Evolutionary conservation across 2,329 filamentous ascomycete species (phyloP), one percentile per base, ranked within the genome.

Genomic region (Hortaea werneckii): DNA sequence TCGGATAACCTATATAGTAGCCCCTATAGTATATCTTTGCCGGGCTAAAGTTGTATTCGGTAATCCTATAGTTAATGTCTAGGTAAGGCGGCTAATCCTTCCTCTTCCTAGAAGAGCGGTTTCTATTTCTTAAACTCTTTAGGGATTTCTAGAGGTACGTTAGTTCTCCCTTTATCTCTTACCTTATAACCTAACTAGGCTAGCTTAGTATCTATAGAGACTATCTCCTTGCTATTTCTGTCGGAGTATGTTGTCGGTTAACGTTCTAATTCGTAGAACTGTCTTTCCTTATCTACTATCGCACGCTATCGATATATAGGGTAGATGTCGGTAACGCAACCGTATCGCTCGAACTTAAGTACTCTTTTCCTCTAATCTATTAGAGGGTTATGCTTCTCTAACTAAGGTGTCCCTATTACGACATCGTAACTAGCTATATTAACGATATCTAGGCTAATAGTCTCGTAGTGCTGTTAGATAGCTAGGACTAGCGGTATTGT

Each of bases 361-460:
- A 50, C 50, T 48, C 41, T 39, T 46, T 13, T 27, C 29, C 37
- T 44, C 50, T 39, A 52, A 32, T 49, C 40, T 32, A 52, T 47
- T 13, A 28, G 37, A 7, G 38, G 48, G 35, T 52, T 52, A 30
- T 50, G 29, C 29, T 37, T 32, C 44, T 44, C 34, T 32, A 53
- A 48, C 46, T 29, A 52, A 49, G 50, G 45, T 29, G 43, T 52
- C 10, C 50, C 45, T 39, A 52, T 39, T 39, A 52, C 41, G 44
- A 52, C 27, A 35, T 50, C 29, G 13, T 52, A 28, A 26, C 29
- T 50, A 29, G 50, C 50, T 29, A 52, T 52, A 35, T 32, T 37
- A 20, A 52, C 37, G 37, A 52, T 29, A 34, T 52, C 39, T 45
- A 52, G 28, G 13, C 40, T 40, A 41, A 48, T 44, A n/a, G 40